Evolutionary conservation across 257 asterid genomes (phyloP), one percentile per base, ranked within the genome.

Genomic region (Nyctanthes arbortristis): DNA sequence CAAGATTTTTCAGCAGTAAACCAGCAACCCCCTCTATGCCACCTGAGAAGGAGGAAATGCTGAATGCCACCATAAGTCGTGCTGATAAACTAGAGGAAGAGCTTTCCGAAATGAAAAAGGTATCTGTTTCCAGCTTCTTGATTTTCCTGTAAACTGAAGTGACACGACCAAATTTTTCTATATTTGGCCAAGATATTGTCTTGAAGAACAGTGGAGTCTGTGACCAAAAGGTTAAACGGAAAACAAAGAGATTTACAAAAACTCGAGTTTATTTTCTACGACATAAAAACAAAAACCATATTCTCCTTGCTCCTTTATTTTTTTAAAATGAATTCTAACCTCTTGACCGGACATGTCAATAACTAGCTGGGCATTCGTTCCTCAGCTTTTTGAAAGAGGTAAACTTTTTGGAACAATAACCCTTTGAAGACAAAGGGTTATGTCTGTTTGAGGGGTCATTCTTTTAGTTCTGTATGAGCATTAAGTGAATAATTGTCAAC

Each of bases 21-120:
- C 87, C 92, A 5, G 16, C 8, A 5, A 18, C 8, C 12, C 16
- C 73, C 1, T 20, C 76, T 37, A 85, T 93, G 85, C 89, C 96
- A 9, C 89, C 91, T 7, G 96, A 91, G 69, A 91, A 90, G 35
- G 98, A 94, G 73, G 96, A 88, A 71, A 74, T 86, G 84, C 85
- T 94, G 32, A 85, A 77, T 4, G 77, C 52, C 22, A 97, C 97
- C 31, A 61, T 91, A 68, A 70, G 40, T 36, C 92, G 96, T 1
- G 84, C 92, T 9, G 93, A 88, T n/a, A 75, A 80, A 27, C 63
- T 91, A 75, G 99, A 91, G 81, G 90, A 91, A 61, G 92, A 91
- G 71, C 96, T 94, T 73, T 69, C 85, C 9, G 82, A 85, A 31
- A 79, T 96, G 66, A 89, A 81, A 68, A 89, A 87, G 96, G 98